Base-by-base conservation (phyloP, 352 stramenopile species). In the Globisporangium solare region DNA sequence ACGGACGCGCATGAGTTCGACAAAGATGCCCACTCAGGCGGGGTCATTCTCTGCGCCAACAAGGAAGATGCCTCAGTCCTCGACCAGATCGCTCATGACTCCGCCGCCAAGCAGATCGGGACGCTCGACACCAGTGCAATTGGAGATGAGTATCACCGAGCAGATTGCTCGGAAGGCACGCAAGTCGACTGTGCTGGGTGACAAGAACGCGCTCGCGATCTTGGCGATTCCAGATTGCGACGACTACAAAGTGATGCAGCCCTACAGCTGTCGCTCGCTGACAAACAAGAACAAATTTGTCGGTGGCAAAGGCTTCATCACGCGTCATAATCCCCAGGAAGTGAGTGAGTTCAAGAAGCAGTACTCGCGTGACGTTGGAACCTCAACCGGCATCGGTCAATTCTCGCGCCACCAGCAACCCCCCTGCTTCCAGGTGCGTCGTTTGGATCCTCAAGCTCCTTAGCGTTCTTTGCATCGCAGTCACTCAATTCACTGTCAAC, bases 201-300 rank as follows among this genome's bases (percentile, higher is more conserved):
- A 76, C 39, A 88, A 88, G 63, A 88, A 88, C 47, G 77, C 79
- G 18, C 54, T 90, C 27, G 56, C 83, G 58, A 70, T 87, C 43
- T 73, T 90, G 55, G 79, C 79, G 20, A 90, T 90, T 24, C 77
- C 79, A 0, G 79, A 90, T 59, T 88, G 88, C 57, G 79, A 88
- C 55, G 77, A 88, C 58, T 90, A 86, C 68, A 87, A 84, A 55
- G 74, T 83, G 43, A 60, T 90, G 63, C 75, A 88, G 54, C 79
- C 79, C 3, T 90, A 90, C 56, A 90, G 79, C 61, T 90, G 79
- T 24, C 74, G 79, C 6, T 79, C 77, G 13, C 63, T 86, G 8
- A 73, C 77, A 3, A 87, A 76, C 56, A 76, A 70, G 48, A 73
- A 54, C 66, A 81, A 86, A 42, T 90, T 90, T 45, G 57, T 88